These are phyloP conservation scores for Sporothrix euskadiensis DNA, from an alignment of 2,329 filamentous ascomycete genomes.

Conservation along the genomic window DNA sequence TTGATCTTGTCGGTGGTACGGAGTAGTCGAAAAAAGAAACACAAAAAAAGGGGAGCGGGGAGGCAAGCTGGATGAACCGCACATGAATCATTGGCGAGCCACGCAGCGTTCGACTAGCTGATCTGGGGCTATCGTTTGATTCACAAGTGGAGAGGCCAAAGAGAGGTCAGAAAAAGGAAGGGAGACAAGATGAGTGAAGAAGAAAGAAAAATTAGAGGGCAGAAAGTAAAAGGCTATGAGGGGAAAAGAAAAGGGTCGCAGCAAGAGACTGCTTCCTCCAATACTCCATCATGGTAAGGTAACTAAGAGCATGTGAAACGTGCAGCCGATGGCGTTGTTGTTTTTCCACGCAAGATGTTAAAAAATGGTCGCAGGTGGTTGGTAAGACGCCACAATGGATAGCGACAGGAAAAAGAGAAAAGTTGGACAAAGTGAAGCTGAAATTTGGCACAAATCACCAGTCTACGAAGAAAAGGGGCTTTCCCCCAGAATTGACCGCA, in stretches of 20 bases:
- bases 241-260: background rate
- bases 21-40: background rate
- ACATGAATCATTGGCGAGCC: background rate
- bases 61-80: background rate
- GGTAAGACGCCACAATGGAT: background rate
- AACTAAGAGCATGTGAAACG: background rate
- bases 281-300: background rate
- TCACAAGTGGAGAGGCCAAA: background rate
- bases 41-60: background rate
- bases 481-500: background rate
- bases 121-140: background rate
- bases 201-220: background rate
- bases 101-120: background rate
- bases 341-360: background rate
- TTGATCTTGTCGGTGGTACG: background rate
- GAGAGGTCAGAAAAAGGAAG: background rate
- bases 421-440: background rate
- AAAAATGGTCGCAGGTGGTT: background rate
- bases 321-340: background rate
- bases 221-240: background rate
- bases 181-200: background rate
- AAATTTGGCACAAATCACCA: background rate
- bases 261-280: background rate
- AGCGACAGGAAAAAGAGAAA: background rate
- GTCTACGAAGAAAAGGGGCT: background rate